Percentiles rank a stretch among this genome's conserved stretches.
These are phyloP conservation scores for Aspergillus sojae DNA, from an alignment of 2,329 filamentous ascomycete species.

Conservation along the genomic window DNA sequence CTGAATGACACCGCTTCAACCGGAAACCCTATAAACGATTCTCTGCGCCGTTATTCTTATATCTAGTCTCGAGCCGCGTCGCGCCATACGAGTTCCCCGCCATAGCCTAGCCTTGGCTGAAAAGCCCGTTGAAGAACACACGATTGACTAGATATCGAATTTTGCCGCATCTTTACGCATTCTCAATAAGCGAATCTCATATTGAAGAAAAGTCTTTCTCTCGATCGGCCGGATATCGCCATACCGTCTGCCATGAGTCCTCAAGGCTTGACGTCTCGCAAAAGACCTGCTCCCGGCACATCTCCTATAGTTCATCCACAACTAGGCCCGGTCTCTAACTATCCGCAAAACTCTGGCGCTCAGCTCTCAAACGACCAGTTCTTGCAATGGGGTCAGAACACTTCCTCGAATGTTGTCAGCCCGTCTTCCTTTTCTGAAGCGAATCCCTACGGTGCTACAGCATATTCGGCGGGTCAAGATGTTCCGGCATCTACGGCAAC, in stretches of 20 bases:
- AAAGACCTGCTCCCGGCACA: slow-evolving; percentile 73
- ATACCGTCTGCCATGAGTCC: slow-evolving; percentile 38
- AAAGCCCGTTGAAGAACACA: neutral
- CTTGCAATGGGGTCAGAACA: slow-evolving; percentile 56
- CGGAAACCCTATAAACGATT: neutral
- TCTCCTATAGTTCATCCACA: slow-evolving; percentile 63
- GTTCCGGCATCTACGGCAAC: slow-evolving; percentile 51
- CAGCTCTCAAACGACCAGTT: slow-evolving; percentile 56
- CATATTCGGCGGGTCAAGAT: slow-evolving; percentile 50
- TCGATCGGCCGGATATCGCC: slow-evolving; percentile 14
- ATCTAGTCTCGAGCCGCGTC: neutral
- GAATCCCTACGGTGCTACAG: slow-evolving; percentile 39
- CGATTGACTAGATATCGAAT: neutral
- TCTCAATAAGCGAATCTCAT: neutral
- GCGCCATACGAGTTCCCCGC: slow-evolving; percentile 4
- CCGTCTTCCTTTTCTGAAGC: slow-evolving; percentile 40
- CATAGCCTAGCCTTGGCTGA: neutral
- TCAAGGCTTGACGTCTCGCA: slow-evolving; percentile 55
- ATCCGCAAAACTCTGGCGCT: slow-evolving; percentile 46
- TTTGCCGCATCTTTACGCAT: neutral
- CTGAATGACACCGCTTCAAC: neutral
- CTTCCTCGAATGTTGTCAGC: slow-evolving; percentile 34
- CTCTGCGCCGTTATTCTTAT: neutral
- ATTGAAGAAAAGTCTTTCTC: slow-evolving; percentile 1
- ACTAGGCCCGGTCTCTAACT: slow-evolving; percentile 55